Evolutionary conservation across 352 stramenopile species (phyloP).

Genomic region (Globisporangium cystogenes): DNA sequence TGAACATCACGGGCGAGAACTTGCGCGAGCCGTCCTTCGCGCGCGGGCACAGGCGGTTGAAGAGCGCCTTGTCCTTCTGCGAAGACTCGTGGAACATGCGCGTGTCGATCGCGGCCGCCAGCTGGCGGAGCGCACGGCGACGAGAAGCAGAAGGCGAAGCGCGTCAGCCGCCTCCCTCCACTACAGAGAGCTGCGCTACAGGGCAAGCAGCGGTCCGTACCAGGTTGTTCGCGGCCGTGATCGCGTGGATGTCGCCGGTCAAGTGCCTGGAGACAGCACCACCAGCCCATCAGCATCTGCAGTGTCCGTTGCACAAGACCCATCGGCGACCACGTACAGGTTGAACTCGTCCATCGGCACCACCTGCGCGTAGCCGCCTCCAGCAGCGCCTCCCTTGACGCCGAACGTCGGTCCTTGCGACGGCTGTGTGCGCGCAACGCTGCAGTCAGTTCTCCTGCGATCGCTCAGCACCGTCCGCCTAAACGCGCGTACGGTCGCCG

Average conservation of each 20-base stretch:
- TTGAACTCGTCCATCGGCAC: conserved; percentile 98
- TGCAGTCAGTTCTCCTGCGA: neutral
- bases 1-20: conserved; percentile 92
- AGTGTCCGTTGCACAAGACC: neutral
- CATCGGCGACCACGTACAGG: conserved; percentile 45
- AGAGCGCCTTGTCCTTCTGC: conserved; percentile 78
- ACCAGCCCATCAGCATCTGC: neutral
- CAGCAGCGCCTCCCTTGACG: conserved; percentile 92
- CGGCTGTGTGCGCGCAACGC: conserved; percentile 60
- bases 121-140: conserved; percentile 17
- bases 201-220: conserved; percentile 10
- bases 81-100: conserved; percentile 97
- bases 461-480: too few relatives aligned
- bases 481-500: too few relatives aligned
- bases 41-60: conserved; percentile 76
- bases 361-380: conserved; percentile 92
- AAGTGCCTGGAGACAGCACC: conserved; percentile 68
- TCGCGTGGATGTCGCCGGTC: conserved; percentile 98
- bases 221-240: conserved; percentile 98
- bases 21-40: conserved; percentile 78
- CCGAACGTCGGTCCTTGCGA: conserved; percentile 98
- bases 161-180: neutral
- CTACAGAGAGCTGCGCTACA: too few relatives aligned
- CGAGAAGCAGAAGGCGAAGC: neutral
- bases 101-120: conserved; percentile 97